Evolutionary conservation across 257 asterid species (phyloP).

Genomic region (Capsicum baccatum): DNA sequence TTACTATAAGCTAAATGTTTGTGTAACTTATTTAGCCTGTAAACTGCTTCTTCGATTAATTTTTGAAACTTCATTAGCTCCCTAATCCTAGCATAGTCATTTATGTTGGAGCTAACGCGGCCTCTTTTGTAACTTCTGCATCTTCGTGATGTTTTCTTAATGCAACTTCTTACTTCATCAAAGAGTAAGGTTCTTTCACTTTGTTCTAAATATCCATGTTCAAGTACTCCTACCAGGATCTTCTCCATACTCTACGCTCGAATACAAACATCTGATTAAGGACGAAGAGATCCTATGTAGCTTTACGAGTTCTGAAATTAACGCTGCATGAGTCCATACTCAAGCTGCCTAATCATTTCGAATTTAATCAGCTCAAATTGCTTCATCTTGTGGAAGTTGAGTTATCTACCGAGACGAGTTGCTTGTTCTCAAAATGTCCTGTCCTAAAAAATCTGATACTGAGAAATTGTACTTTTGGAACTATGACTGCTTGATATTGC

Average conservation of each 20-base stretch:
- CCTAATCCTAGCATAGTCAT: too few species aligned
- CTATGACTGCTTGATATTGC: conserved; percentile 28
- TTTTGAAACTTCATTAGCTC: too few species aligned
- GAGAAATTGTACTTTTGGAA: background rate
- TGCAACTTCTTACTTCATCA: too few species aligned
- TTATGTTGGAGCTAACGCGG: background rate
- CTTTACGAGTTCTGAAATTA: conserved; percentile 32
- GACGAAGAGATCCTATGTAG: too few species aligned
- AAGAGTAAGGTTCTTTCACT: too few species aligned
- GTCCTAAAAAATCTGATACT: background rate
- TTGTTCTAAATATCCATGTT: background rate
- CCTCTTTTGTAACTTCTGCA: background rate
- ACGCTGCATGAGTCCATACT: background rate
- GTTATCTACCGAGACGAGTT: conserved; percentile 14
- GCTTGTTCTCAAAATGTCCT: conserved; percentile 25
- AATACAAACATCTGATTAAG: too few species aligned
- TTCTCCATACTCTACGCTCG: too few species aligned
- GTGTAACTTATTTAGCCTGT: too few species aligned
- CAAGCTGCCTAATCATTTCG: conserved; percentile 13
- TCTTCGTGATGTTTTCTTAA: background rate
- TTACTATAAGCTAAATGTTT: too few species aligned
- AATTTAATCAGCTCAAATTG: conserved; percentile 17
- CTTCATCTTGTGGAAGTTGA: conserved; percentile 19
- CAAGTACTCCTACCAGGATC: too few species aligned
- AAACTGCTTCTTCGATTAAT: too few species aligned